Conservation (phyloP, 1,284 basidiomycete species). For the Fomes fomentarius region DNA sequence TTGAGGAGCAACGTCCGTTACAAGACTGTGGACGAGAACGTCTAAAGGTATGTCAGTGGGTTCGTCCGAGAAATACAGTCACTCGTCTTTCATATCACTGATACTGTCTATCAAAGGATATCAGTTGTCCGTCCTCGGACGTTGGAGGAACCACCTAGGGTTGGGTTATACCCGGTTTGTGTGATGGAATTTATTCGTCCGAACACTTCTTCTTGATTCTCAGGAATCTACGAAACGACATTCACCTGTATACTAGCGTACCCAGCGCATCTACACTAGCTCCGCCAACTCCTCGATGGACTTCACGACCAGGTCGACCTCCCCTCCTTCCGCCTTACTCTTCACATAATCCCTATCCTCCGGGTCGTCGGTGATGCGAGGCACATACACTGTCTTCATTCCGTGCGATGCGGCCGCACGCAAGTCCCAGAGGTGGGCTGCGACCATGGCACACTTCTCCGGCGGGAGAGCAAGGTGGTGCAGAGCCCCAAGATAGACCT, state of each 20-base stretch:
- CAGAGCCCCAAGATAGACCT: slow-evolving; percentile 53
- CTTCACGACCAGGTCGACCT: slow-evolving; percentile 33
- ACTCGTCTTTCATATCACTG: no score
- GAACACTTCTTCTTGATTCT: no score
- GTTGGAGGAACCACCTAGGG: no score
- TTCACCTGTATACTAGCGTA: not conserved
- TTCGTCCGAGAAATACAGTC: no score
- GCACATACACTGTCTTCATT: slow-evolving; percentile 60
- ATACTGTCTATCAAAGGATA: no score
- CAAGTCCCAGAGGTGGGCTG: slow-evolving; percentile 62
- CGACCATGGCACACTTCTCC: slow-evolving; percentile 62
- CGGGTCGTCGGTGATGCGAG: slow-evolving; percentile 47
- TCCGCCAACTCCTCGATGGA: slow-evolving; percentile 31
- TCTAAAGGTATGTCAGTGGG: no score
- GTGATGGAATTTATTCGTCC: no score
- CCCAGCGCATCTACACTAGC: slow-evolving; percentile 11
- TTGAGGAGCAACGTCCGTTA: no score
- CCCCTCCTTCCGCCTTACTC: slow-evolving; percentile 32
- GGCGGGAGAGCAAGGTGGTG: slow-evolving; percentile 55
- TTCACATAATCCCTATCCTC: slow-evolving; percentile 27
- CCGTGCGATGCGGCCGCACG: slow-evolving; percentile 54
- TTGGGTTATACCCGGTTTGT: no score
- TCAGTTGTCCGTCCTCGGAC: no score
- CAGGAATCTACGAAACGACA: not conserved
- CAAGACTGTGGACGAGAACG: no score